These are phyloP conservation scores for Pelargonium australe DNA, from an alignment of 441 rosid species.

Conservation along the genomic window DNA sequence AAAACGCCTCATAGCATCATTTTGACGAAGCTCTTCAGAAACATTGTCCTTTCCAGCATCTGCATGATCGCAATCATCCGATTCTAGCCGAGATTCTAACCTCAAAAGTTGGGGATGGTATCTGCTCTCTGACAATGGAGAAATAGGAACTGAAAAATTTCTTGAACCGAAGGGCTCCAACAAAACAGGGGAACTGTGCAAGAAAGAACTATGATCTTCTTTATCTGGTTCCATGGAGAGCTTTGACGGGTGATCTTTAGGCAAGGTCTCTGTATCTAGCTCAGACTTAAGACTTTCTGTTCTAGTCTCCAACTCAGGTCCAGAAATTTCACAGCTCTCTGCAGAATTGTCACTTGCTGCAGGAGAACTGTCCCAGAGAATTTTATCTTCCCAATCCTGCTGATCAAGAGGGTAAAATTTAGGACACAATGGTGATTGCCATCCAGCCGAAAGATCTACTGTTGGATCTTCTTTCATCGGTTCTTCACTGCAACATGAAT, in stretches of 20 bases:
- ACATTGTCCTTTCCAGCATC: conserved; percentile 32
- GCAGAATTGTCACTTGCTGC: conserved; percentile 36
- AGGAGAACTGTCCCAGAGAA: conserved; percentile 77
- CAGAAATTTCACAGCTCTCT: conserved; percentile 38
- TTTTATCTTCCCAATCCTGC: conserved; percentile 86
- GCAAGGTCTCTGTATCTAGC: neutral
- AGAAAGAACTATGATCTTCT: conserved; percentile 26
- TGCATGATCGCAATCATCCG: conserved; percentile 27
- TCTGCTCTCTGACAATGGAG: conserved; percentile 29
- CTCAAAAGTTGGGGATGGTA: conserved; percentile 92
- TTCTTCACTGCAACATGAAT: conserved; percentile 53
- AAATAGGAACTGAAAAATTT: conserved; percentile 26
- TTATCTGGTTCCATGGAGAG: conserved; percentile 29
- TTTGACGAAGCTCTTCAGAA: conserved; percentile 33
- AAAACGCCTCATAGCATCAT: conserved; percentile 41
- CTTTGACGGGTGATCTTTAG: conserved; percentile 23
- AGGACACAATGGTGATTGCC: conserved; percentile 44
- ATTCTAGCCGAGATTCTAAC: conserved; percentile 52
- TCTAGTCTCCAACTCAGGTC: conserved; percentile 30
- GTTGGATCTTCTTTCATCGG: conserved; percentile 51
- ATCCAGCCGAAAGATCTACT: conserved; percentile 35
- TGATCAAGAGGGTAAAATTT: conserved; percentile 72
- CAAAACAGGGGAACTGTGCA: conserved; percentile 37
- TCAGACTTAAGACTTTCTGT: conserved; percentile 15
- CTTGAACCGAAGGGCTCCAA: conserved; percentile 52